phyloP scores from a whole-genome alignment of 2,329 filamentous ascomycete genomes.

The Botrytis squamosa region DNA sequence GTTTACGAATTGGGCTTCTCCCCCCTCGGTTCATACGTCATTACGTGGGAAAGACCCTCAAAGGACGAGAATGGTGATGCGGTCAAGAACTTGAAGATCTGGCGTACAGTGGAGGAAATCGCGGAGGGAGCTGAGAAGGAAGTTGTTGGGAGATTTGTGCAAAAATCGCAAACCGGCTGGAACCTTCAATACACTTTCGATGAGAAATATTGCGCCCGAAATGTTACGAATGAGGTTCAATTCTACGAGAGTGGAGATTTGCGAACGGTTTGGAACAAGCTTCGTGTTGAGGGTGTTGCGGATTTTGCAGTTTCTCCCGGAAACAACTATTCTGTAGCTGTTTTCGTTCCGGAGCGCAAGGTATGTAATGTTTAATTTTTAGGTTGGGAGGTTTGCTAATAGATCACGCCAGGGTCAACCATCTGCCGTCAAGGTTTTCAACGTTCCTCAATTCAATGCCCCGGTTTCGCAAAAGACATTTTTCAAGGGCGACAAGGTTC shows the following conservation, averaged over 20 bases:
- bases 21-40: slow-evolving; percentile 85
- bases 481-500: slow-evolving; percentile 98
- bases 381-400: slow-evolving; percentile 27
- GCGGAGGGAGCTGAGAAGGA: slow-evolving; percentile 56
- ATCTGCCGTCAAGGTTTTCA: slow-evolving; percentile 89
- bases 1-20: slow-evolving; percentile 96
- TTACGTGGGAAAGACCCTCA: slow-evolving; percentile 90
- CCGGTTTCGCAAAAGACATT: slow-evolving; percentile 97
- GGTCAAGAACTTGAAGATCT: slow-evolving; percentile 95
- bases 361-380: slow-evolving; percentile 47
- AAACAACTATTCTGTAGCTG: slow-evolving; percentile 85
- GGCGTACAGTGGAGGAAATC: slow-evolving; percentile 75
- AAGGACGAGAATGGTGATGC: slow-evolving; percentile 95
- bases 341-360: slow-evolving; percentile 95
- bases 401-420: slow-evolving; percentile 71
- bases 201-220: slow-evolving; percentile 87
- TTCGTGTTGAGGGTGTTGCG: slow-evolving; percentile 84
- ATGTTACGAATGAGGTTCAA: slow-evolving; percentile 95
- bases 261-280: slow-evolving; percentile 88
- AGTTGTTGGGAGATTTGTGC: slow-evolving; percentile 85
- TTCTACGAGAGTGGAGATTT: slow-evolving; percentile 91
- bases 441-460: slow-evolving; percentile 79
- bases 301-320: slow-evolving; percentile 90
- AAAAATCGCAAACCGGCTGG: slow-evolving; percentile 94
- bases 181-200: slow-evolving; percentile 96